Evolutionary conservation across 345 rosid genomes (phyloP).

Genomic region (Mangifera indica): DNA sequence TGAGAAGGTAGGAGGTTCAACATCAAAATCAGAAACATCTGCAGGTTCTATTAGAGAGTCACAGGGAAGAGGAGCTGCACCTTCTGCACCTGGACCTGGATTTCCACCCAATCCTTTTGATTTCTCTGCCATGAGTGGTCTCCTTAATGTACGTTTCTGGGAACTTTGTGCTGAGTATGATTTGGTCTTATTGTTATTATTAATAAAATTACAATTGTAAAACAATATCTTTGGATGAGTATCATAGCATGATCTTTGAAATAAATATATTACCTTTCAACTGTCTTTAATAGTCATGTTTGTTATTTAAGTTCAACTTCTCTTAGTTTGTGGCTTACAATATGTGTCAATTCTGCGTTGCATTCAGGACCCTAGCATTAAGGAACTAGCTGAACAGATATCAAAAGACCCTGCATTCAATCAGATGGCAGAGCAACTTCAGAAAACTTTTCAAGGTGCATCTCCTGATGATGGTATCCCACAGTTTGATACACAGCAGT

Average conservation of each 20-base stretch:
- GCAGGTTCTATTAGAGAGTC: conserved; percentile 40
- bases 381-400: conserved; percentile 89
- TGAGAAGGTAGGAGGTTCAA: conserved; percentile 46
- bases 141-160: conserved; percentile 61
- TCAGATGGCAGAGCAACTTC: conserved; percentile 96
- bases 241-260: neutral
- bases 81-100: conserved; percentile 39
- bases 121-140: conserved; percentile 79
- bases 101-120: conserved; percentile 71
- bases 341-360: neutral
- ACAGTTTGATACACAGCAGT: conserved; percentile 72
- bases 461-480: conserved; percentile 53
- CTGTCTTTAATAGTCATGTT: neutral
- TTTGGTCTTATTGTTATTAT: neutral
- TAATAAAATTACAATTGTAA: neutral
- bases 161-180: neutral
- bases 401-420: conserved; percentile 93
- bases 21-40: conserved; percentile 50
- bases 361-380: conserved; percentile 86
- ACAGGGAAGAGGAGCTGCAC: conserved; percentile 29
- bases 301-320: neutral
- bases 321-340: neutral
- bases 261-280: neutral
- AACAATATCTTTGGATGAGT: neutral
- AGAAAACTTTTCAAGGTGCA: conserved; percentile 67